Percentiles rank a stretch among this genome's conserved stretches.
phyloP scores from a whole-genome alignment of 768 basidiomycete species.

The Thelephora ganbajun region DNA sequence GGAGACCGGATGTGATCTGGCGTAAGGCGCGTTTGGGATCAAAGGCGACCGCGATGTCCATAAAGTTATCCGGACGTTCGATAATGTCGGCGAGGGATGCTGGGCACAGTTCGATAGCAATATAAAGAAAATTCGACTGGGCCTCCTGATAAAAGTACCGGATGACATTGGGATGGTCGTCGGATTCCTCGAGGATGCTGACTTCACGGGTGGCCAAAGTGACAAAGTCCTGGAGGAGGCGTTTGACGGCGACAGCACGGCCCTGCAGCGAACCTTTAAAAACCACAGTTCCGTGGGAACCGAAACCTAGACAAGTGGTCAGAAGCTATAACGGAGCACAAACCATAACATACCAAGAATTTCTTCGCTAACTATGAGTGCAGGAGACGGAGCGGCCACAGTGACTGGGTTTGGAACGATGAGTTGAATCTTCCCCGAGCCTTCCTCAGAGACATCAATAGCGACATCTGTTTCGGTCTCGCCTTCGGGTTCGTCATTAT shows the following conservation, averaged over 20 bases:
- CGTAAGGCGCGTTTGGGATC: slow-evolving; percentile 79
- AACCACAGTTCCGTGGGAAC: slow-evolving; percentile 95
- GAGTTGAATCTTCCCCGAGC: background rate
- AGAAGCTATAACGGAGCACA: slow-evolving; percentile 2
- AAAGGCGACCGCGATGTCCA: slow-evolving; percentile 67
- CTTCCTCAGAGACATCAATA: no score
- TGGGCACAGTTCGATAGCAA: slow-evolving; percentile 91
- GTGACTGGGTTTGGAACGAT: background rate
- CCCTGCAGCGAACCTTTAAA: slow-evolving; percentile 92
- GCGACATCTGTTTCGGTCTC: slow-evolving; percentile 1
- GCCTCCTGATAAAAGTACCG: slow-evolving; percentile 97
- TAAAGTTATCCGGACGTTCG: slow-evolving; percentile 63
- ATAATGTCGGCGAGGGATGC: slow-evolving; percentile 80
- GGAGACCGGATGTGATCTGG: slow-evolving; percentile 78
- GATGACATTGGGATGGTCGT: slow-evolving; percentile 98
- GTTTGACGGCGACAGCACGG: slow-evolving; percentile 95
- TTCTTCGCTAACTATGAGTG: background rate
- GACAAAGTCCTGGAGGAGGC: slow-evolving; percentile 88
- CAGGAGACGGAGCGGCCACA: background rate
- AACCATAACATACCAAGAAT: background rate
- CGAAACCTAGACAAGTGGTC: slow-evolving; percentile 46
- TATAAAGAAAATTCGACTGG: slow-evolving; percentile 89
- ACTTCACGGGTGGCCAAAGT: slow-evolving; percentile 92
- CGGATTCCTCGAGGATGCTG: slow-evolving; percentile 85
- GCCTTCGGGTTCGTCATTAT: slow-evolving; percentile 11